These are phyloP conservation scores for Mimosa bimucronata DNA, from an alignment of 306 rosid genomes.

Conservation along the genomic window DNA sequence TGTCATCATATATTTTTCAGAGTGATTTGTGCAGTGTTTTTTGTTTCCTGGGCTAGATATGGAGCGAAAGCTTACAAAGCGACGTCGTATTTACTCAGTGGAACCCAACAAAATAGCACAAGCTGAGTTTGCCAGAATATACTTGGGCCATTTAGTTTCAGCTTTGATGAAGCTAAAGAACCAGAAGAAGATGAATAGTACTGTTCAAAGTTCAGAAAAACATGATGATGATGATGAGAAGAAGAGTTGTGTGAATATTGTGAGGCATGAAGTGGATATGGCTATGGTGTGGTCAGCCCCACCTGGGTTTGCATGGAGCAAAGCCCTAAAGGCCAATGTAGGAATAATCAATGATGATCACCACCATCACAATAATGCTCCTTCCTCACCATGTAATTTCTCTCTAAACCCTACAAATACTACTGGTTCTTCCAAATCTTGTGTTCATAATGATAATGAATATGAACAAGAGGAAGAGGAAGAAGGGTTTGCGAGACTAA, in stretches of 20 bases:
- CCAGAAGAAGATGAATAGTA: background rate
- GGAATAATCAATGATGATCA: background rate
- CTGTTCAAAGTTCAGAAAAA: constrained; percentile 11
- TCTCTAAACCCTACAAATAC: constrained; percentile 31
- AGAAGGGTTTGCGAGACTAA: constrained; percentile 44
- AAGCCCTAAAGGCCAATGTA: constrained; percentile 47
- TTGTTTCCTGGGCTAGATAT: background rate
- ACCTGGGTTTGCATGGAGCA: constrained; percentile 66
- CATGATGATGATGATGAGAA: background rate
- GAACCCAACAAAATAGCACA: constrained; percentile 49
- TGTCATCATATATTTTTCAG: background rate
- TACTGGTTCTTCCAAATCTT: background rate
- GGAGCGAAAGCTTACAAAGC: constrained; percentile 44
- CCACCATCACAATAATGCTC: background rate
- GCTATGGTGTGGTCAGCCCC: constrained; percentile 68
- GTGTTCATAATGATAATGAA: constrained; percentile 26
- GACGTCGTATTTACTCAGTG: constrained; percentile 51
- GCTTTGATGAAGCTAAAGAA: constrained; percentile 51
- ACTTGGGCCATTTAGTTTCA: constrained; percentile 54
- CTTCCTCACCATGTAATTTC: constrained; percentile 6
- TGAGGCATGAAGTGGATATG: constrained; percentile 69
- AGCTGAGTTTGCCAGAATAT: constrained; percentile 54
- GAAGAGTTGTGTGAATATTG: constrained; percentile 17
- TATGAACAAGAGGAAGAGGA: constrained; percentile 37
- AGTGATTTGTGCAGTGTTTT: background rate